Conservation (phyloP, 441 rosid species). For the Mallotus repandus region DNA sequence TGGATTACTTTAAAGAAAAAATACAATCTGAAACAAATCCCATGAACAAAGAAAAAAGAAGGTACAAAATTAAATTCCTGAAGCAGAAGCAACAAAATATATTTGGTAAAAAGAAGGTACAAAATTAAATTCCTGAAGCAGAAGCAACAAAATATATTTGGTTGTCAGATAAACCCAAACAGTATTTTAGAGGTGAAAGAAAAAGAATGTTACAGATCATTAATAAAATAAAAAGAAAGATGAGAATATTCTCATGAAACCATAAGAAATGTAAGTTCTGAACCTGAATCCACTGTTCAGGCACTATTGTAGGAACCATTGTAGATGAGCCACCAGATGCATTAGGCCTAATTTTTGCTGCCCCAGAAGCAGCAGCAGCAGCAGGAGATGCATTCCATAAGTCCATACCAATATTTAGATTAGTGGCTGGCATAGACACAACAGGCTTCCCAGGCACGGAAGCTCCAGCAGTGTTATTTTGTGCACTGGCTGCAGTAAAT, state of each 20-base stretch:
- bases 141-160: constrained; percentile 2
- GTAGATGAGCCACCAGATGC: constrained; percentile 42
- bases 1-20: not conserved
- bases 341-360: constrained; percentile 55
- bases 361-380: constrained; percentile 51
- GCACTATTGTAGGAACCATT: constrained; percentile 42
- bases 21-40: not conserved
- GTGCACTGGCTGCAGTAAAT: constrained; percentile 59
- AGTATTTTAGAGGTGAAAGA: not conserved
- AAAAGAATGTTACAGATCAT: not conserved
- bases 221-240: not conserved
- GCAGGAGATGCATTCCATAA: constrained; percentile 59
- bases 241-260: not conserved
- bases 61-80: not conserved
- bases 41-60: not conserved
- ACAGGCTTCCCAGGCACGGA: constrained; percentile 67
- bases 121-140: not conserved
- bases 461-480: constrained; percentile 44
- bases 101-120: not conserved
- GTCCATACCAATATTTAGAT: constrained; percentile 91
- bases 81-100: not conserved
- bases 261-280: constrained; percentile 15
- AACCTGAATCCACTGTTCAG: constrained; percentile 71
- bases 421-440: constrained; percentile 59
- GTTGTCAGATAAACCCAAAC: not conserved